Evolutionary conservation across 805 yeast species (phyloP).

Genomic region (Clavispora carvajalis): DNA sequence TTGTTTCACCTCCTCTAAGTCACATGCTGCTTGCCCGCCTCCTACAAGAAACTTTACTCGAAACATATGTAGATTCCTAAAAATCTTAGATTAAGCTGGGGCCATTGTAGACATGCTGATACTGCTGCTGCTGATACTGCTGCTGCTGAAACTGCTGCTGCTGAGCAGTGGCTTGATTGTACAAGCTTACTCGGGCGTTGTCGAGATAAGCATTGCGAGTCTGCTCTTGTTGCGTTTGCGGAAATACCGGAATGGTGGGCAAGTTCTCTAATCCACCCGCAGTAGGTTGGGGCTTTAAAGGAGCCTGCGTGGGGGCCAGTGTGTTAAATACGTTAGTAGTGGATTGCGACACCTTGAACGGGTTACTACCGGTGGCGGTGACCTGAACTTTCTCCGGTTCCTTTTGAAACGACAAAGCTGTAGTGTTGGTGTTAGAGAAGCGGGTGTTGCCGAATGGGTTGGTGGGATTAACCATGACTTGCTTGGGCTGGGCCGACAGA

Average conservation of each 20-base stretch:
- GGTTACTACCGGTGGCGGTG: slow-evolving; percentile 53
- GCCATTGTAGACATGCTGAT: slow-evolving; percentile 15
- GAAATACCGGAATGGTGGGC: slow-evolving; percentile 65
- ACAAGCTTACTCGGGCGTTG: slow-evolving; percentile 30
- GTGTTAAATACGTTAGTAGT: slow-evolving; percentile 28
- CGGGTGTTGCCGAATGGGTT: slow-evolving; percentile 46
- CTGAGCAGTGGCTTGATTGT: slow-evolving; percentile 10
- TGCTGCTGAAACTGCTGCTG: slow-evolving; percentile 5
- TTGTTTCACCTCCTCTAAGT: no score
- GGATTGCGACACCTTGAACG: slow-evolving; percentile 45
- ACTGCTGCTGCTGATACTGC: slow-evolving; percentile 1
- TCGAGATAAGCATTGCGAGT: slow-evolving; percentile 31
- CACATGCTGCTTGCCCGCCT: no score
- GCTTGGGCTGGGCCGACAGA: slow-evolving; percentile 11
- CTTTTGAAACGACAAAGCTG: slow-evolving; percentile 12
- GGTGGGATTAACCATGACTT: slow-evolving; percentile 19
- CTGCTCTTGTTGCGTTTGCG: slow-evolving; percentile 44
- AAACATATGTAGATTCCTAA: slow-evolving; percentile 1
- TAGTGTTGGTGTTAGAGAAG: slow-evolving; percentile 22
- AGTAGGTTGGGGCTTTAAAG: slow-evolving; percentile 49
- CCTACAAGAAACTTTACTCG: no score
- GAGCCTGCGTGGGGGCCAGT: slow-evolving; percentile 16
- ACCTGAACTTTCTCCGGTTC: slow-evolving; percentile 18
- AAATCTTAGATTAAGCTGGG: slow-evolving; percentile 19
- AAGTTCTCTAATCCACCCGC: slow-evolving; percentile 70